Evolutionary conservation across 352 stramenopile genomes (phyloP), one percentile per base, ranked within the genome.

Genomic region (Phytophthora foliorum): DNA sequence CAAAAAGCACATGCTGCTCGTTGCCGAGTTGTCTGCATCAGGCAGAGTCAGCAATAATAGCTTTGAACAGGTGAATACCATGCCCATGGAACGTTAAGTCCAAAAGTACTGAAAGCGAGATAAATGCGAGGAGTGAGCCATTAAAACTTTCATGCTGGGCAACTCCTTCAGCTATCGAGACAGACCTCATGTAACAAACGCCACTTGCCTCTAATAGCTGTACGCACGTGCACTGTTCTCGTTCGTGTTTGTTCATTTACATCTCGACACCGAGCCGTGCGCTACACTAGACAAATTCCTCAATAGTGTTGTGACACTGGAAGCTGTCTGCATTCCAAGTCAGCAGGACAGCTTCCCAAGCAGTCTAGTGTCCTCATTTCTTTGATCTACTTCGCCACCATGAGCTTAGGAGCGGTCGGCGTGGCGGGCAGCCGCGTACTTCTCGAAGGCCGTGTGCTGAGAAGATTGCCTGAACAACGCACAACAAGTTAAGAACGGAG

Each of bases 401-500:
- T 36, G 14, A 62, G 45, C 34, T 89, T 82, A 92, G 38, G 84
- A 78, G 61, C 73, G 80, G 46, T 83, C 82, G 19, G 77, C 71
- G 36, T 80, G 62, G 49, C 72, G 77, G 31, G 81, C 72, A 58
- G 70, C 66, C 16, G 77, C 84, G 68, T 91, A 94, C 69, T 92
- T 94, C 17, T 94, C 86, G 58, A 94, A 84, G 34, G 84, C 38
- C 54, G 77, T 73, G 19, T 73, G 41, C 69, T 88, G 80, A 11
- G 45, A 63, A 21, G 69, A 77, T 69, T 77, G 53, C 83, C 83
- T 93, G 32, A 9, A 57, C 6, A 58, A 38, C 11, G 49, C 7
- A 60, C 0, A 53, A 19, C 16, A 25, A 56, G 10, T 0, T 21
- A 62, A 48, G 25, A 57, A 27, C 9, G 49, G 72, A 74, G 60